Percentiles rank a stretch among this genome's conserved stretches.
Evolutionary conservation across 2,329 filamentous ascomycete genomes (phyloP).

Genomic region (Cercospora sp.): DNA sequence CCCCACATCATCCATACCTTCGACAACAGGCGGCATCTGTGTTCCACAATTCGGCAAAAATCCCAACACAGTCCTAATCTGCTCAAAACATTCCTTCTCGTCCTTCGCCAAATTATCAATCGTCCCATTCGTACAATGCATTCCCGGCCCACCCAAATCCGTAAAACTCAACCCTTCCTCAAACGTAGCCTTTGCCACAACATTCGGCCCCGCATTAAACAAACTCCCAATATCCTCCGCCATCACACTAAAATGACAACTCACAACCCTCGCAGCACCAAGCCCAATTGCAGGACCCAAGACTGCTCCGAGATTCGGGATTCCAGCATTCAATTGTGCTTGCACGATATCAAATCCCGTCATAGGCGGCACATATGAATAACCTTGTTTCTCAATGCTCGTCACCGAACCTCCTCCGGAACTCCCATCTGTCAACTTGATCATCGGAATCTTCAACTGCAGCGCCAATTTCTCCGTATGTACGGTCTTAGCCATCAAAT

Average conservation of each 20-base stretch:
- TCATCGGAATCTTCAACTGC: slow-evolving; percentile 57
- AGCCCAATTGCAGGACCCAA: slow-evolving; percentile 64
- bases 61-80: slow-evolving; percentile 57
- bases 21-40: slow-evolving; percentile 52
- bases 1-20: slow-evolving; percentile 51
- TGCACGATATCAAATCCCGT: slow-evolving; percentile 54
- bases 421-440: slow-evolving; percentile 65
- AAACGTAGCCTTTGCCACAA: slow-evolving; percentile 63
- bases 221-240: slow-evolving; percentile 61
- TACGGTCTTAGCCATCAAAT: slow-evolving; percentile 54
- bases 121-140: slow-evolving; percentile 66
- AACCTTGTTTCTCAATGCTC: slow-evolving; percentile 57
- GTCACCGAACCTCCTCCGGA: slow-evolving; percentile 64
- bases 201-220: slow-evolving; percentile 65
- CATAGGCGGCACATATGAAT: slow-evolving; percentile 61
- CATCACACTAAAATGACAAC: slow-evolving; percentile 67
- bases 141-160: slow-evolving; percentile 60
- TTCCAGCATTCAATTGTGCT: slow-evolving; percentile 61
- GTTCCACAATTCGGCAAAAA: slow-evolving; percentile 61
- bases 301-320: slow-evolving; percentile 64
- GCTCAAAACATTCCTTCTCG: slow-evolving; percentile 62
- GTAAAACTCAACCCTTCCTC: slow-evolving; percentile 61
- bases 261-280: slow-evolving; percentile 61
- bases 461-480: slow-evolving; percentile 64
- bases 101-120: slow-evolving; percentile 64